phyloP scores from a whole-genome alignment of 257 asterid species.

The Solanum pinnatisectum region DNA sequence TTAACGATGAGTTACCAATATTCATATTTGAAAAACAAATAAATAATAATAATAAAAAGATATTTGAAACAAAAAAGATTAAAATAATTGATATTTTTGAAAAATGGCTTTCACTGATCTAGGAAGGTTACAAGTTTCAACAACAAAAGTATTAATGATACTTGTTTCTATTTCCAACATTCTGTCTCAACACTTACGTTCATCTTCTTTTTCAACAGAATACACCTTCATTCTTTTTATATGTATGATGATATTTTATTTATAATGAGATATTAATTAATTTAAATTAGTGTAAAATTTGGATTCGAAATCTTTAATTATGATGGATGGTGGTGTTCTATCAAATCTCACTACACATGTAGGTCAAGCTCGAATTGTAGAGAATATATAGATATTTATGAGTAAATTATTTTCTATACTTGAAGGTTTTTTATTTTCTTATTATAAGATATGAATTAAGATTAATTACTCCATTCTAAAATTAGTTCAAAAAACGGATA shows the following conservation, averaged over 20 bases:
- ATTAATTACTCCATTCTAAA: not conserved
- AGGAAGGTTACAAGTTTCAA: constrained; percentile 32
- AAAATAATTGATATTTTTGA: not conserved
- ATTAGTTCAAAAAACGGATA: not conserved
- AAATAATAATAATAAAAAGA: too few relatives aligned
- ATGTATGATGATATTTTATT: not conserved
- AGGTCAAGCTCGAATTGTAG: not conserved
- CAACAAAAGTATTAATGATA: constrained; percentile 13
- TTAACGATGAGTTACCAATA: not conserved
- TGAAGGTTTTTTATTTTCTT: not conserved
- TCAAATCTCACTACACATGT: too few relatives aligned
- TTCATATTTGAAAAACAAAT: too few relatives aligned
- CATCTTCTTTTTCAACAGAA: not conserved
- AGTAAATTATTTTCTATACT: too few relatives aligned
- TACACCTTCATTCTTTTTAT: not conserved
- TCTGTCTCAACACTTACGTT: constrained; percentile 24
- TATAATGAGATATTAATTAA: too few relatives aligned
- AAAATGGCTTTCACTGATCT: constrained; percentile 29
- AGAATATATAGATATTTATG: not conserved
- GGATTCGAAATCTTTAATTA: too few relatives aligned
- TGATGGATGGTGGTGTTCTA: not conserved
- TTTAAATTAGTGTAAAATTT: too few relatives aligned
- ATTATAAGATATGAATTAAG: too few relatives aligned
- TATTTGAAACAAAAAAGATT: too few relatives aligned
- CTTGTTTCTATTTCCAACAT: constrained; percentile 37